Evolutionary conservation across 2,329 filamentous ascomycete genomes (phyloP).

Genomic region (Cucurbitaria berberidis): DNA sequence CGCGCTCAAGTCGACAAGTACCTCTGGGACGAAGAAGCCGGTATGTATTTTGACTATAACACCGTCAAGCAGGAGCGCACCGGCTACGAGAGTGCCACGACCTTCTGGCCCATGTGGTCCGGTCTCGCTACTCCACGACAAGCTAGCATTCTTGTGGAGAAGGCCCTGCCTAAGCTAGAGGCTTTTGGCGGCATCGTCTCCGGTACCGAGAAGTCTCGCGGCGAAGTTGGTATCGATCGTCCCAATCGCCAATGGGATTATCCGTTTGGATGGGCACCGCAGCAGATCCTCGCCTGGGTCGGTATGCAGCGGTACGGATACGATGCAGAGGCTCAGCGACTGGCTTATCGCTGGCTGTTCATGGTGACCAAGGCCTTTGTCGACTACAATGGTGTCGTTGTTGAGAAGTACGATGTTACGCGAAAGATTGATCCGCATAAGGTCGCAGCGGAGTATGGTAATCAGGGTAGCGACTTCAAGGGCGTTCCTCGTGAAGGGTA

Average conservation of each 20-base stretch:
- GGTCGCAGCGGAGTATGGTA: conserved; percentile 96
- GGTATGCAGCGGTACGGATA: conserved; percentile 92
- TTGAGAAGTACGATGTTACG: conserved; percentile 99
- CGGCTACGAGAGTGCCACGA: conserved; percentile 88
- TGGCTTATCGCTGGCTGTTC: conserved; percentile 96
- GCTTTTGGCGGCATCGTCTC: conserved; percentile 85
- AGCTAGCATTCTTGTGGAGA: conserved; percentile 80
- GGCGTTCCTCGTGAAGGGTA: conserved; percentile 95
- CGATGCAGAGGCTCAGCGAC: conserved; percentile 82
- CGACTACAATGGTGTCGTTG: conserved; percentile 96
- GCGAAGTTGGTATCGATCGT: conserved; percentile 75
- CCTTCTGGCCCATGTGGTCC: conserved; percentile 97
- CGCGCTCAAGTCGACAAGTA: conserved; percentile 90
- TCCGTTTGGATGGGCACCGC: conserved; percentile 96
- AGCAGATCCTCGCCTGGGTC: conserved; percentile 98
- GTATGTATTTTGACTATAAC: conserved; percentile 99
- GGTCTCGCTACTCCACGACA: conserved; percentile 85
- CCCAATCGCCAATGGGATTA: conserved; percentile 99
- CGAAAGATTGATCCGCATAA: conserved; percentile 86
- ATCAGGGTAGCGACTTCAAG: conserved; percentile 94
- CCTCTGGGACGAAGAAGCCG: conserved; percentile 88
- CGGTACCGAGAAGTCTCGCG: conserved; percentile 87
- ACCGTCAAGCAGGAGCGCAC: conserved; percentile 80
- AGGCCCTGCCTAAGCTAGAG: conserved; percentile 86
- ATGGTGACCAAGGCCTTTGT: conserved; percentile 99